These are phyloP conservation scores for Boletus hoseneyae DNA, from an alignment of 1,284 basidiomycete genomes.

Conservation along the genomic window DNA sequence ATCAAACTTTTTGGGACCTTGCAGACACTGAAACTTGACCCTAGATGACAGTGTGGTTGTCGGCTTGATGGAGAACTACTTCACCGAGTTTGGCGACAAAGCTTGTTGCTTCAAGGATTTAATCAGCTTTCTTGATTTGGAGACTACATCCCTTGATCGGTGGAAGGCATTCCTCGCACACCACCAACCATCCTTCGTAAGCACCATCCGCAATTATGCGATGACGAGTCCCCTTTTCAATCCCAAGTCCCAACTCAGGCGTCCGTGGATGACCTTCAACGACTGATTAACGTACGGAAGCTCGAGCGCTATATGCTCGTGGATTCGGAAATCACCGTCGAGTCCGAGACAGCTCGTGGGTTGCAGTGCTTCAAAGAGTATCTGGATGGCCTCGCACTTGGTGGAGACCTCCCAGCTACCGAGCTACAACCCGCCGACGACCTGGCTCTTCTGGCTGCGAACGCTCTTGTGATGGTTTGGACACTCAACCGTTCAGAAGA, in stretches of 20 bases:
- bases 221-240: conserved; percentile 15
- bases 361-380: conserved; percentile 58
- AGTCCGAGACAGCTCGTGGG: conserved; percentile 53
- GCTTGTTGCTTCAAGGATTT: conserved; percentile 85
- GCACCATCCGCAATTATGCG: conserved; percentile 24
- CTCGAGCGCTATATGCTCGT: conserved; percentile 59
- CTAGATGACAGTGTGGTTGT: conserved; percentile 45
- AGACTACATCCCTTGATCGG: conserved; percentile 42
- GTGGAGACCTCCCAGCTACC: conserved; percentile 61
- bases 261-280: conserved; percentile 47
- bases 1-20: conserved; percentile 1
- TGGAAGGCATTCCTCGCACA: conserved; percentile 59
- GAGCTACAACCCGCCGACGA: conserved; percentile 90
- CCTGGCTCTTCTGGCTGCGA: conserved; percentile 70
- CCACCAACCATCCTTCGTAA: conserved; percentile 47
- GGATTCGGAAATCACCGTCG: conserved; percentile 46
- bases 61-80: conserved; percentile 60
- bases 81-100: conserved; percentile 73
- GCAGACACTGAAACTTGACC: conserved; percentile 8
- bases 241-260: conserved; percentile 35
- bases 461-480: conserved; percentile 67
- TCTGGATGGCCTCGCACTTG: conserved; percentile 61
- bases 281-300: conserved; percentile 70
- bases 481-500: conserved; percentile 48
- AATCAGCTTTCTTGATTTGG: conserved; percentile 55